A percentile compares a stretch with the other conserved stretches of the same genome.
phyloP scores from a whole-genome alignment of 2,329 filamentous ascomycete species.

The Trichophaea hybrida region DNA sequence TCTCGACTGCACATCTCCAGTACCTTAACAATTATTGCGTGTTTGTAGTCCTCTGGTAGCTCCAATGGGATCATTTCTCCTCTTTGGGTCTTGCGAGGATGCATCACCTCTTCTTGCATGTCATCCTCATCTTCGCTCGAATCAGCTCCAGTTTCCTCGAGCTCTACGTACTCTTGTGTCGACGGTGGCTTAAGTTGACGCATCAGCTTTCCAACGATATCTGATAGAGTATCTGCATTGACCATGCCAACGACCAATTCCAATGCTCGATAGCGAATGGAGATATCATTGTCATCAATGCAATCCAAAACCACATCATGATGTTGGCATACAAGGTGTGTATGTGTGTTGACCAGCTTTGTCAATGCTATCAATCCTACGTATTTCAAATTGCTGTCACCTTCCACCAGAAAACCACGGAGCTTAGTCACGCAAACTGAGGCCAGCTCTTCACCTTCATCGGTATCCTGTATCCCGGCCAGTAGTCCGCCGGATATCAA shows the following conservation, averaged over 20 bases:
- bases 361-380: constrained; percentile 91
- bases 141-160: constrained; percentile 27
- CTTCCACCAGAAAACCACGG: constrained; percentile 79
- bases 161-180: constrained; percentile 34
- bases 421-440: constrained; percentile 84
- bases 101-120: constrained; percentile 38
- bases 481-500: constrained; percentile 95
- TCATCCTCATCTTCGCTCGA: constrained; percentile 43
- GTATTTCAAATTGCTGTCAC: constrained; percentile 93
- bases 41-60: constrained; percentile 72
- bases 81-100: constrained; percentile 29
- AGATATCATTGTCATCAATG: constrained; percentile 89
- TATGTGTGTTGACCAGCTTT: constrained; percentile 79
- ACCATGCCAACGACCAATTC: constrained; percentile 92
- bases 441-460: constrained; percentile 82
- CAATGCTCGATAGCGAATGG: constrained; percentile 81
- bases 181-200: constrained; percentile 59
- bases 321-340: constrained; percentile 75
- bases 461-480: constrained; percentile 61
- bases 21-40: constrained; percentile 69
- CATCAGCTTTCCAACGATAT: constrained; percentile 74
- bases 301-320: constrained; percentile 94
- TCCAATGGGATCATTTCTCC: constrained; percentile 38
- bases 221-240: constrained; percentile 66
- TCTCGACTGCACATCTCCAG: constrained; percentile 78